Evolutionary conservation across 2,329 filamentous ascomycete genomes (phyloP).

Genomic region (Knufia petricola): DNA sequence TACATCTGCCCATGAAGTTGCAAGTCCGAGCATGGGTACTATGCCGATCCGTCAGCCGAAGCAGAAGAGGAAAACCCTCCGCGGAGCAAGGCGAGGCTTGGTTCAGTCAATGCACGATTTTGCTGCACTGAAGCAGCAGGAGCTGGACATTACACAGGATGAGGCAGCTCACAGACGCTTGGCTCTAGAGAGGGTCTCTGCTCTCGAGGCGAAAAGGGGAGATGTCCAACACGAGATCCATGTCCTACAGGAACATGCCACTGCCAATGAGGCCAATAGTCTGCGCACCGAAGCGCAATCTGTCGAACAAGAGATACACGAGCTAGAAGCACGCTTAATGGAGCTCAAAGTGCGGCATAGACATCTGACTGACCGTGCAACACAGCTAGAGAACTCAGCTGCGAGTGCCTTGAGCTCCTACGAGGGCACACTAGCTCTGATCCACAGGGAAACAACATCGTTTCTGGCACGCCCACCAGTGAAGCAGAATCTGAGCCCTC

Average conservation of each 20-base stretch:
- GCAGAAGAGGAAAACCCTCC: slow-evolving; percentile 42
- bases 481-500: slow-evolving; percentile 26
- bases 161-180: slow-evolving; percentile 37
- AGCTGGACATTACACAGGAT: slow-evolving; percentile 41
- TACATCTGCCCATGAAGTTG: slow-evolving; percentile 14
- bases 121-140: slow-evolving; percentile 47
- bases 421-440: slow-evolving; percentile 43
- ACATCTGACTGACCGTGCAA: slow-evolving; percentile 43
- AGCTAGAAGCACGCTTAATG: slow-evolving; percentile 46
- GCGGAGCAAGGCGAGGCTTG: slow-evolving; percentile 47
- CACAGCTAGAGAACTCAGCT: slow-evolving; percentile 46
- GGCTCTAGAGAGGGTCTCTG: slow-evolving; percentile 42
- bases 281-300: slow-evolving; percentile 42
- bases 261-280: slow-evolving; percentile 35
- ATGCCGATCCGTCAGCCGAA: slow-evolving; percentile 32
- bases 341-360: slow-evolving; percentile 48
- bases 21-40: slow-evolving; percentile 28
- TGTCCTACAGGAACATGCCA: slow-evolving; percentile 32
- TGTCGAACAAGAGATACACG: slow-evolving; percentile 48
- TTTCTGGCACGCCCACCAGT: slow-evolving; percentile 44
- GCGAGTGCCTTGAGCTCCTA: slow-evolving; percentile 52
- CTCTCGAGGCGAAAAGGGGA: slow-evolving; percentile 41
- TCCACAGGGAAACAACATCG: slow-evolving; percentile 45
- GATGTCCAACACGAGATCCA: slow-evolving; percentile 44
- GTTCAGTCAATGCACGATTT: slow-evolving; percentile 48